Conservation (phyloP, 2,329 filamentous ascomycete species). For the Clarireedia monteithiana region DNA sequence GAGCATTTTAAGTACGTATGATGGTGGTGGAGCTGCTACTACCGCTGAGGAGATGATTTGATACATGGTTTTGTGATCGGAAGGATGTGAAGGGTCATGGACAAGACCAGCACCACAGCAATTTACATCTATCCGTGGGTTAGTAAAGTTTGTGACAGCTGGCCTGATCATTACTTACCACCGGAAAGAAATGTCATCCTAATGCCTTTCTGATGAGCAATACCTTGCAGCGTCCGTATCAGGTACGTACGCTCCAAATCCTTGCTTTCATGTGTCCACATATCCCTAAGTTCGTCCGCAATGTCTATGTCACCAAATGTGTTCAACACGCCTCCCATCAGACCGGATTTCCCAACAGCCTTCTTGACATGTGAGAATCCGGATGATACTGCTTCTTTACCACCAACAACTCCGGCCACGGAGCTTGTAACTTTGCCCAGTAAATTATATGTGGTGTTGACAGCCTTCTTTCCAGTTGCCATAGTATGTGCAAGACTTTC, state of each 20-base stretch:
- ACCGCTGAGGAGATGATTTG: conserved; percentile 91
- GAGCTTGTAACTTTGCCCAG: conserved; percentile 92
- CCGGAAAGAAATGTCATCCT: conserved; percentile 97
- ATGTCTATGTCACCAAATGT: conserved; percentile 95
- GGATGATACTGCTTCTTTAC: conserved; percentile 84
- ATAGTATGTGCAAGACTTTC: conserved; percentile 88
- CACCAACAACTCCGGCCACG: conserved; percentile 90
- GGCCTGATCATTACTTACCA: conserved; percentile 39
- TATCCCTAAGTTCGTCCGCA: conserved; percentile 86
- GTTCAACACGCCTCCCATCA: conserved; percentile 93
- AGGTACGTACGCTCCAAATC: conserved; percentile 95
- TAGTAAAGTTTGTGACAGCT: conserved; percentile 9
- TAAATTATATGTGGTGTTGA: conserved; percentile 94
- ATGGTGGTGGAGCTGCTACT: conserved; percentile 77
- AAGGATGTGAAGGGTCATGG: conserved; percentile 85
- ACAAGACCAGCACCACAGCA: conserved; percentile 86
- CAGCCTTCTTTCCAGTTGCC: conserved; percentile 90
- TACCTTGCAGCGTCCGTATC: conserved; percentile 90
- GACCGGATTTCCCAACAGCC: conserved; percentile 85
- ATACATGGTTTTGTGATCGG: conserved; percentile 99
- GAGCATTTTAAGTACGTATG: conserved; percentile 87
- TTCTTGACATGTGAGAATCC: conserved; percentile 95
- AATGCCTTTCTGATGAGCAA: conserved; percentile 88
- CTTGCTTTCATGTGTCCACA: conserved; percentile 98
- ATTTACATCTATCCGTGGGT: conserved; percentile 58